Evolutionary conservation across 169 alveolate species (phyloP), one percentile per base, ranked within the genome.

Genomic region (Theileria luwenshuni): DNA sequence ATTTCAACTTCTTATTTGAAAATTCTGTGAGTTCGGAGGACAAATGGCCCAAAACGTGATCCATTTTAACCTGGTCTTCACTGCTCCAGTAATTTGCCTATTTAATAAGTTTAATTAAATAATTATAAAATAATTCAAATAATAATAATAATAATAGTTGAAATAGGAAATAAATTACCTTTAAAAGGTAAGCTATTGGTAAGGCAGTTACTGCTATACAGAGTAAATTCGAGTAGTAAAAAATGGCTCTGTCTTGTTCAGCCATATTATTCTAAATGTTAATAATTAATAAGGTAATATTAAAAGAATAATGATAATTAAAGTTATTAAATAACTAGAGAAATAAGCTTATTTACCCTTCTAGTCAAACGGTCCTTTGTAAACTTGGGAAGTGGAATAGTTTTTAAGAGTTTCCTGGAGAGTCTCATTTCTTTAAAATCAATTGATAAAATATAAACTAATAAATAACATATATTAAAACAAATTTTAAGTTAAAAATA

Each of bases 31-130:
- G 21, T 43, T 61, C 75, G n/a, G 62, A 15, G 13, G 75, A 52
- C 45, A 49, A 19, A 67, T 74, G 84, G 0, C 42, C 47, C 32
- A 81, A 74, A 0, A 81, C 84, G 43, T 25, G 69, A 45, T 72
- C 67, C 43, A 81, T 47, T 19, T 61, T 62, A 65, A 69, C 63
- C 56, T 81, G 83, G 23, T 74, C 84, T 0, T 73, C 72, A 23
- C 85, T 48, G 48, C 75, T 73, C 89, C 89, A 81, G 74, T 81
- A 81, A 25, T 81, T 81, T 17, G 77, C 84, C 89, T 81, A 48
- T 5, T 30, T 1, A 3, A 59, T 60, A 0, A 12, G 1, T 19
- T 15, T 3, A 6, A 8, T n/a, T 45, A 49, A 43, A 43, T 43
- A 13, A 13, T 12, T 13, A 43, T 19, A 19, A 62, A 62, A 13